These are phyloP conservation scores for Phytophthora fragariae DNA, from an alignment of 352 stramenopile genomes.

Conservation along the genomic window DNA sequence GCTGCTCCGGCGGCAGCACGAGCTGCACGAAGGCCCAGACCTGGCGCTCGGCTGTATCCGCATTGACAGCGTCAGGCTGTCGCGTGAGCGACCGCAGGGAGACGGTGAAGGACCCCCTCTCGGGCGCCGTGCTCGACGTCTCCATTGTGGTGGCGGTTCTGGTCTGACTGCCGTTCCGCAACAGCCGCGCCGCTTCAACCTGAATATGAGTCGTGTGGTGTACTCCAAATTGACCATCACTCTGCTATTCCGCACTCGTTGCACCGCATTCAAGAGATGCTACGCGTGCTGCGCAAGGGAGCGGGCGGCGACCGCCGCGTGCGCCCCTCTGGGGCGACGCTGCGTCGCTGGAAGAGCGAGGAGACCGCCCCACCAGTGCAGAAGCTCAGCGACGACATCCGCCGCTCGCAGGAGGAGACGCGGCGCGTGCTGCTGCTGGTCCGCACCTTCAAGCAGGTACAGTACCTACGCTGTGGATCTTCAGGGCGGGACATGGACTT, in stretches of 20 bases:
- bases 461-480: not conserved
- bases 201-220: not conserved
- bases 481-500: not conserved
- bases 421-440: constrained; percentile 84
- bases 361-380: constrained; percentile 45
- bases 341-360: constrained; percentile 33
- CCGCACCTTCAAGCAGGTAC: constrained; percentile 87
- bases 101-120: constrained; percentile 48
- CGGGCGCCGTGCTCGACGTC: not conserved
- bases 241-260: constrained; percentile 2
- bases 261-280: constrained; percentile 25
- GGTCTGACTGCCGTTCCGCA: not conserved
- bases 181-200: constrained; percentile 32
- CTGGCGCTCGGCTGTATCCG: not conserved
- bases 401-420: constrained; percentile 87
- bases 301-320: not conserved
- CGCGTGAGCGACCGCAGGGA: constrained; percentile 45
- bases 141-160: constrained; percentile 19
- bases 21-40: constrained; percentile 60
- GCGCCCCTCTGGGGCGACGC: not conserved
- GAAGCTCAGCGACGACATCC: constrained; percentile 79
- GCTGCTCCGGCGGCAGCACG: constrained; percentile 30
- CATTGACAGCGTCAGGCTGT: constrained; percentile 9
- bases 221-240: constrained; percentile 21
- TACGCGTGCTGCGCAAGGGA: constrained; percentile 19